These are phyloP conservation scores for Citrus sp. DNA, from an alignment of 345 rosid genomes.

Conservation along the genomic window DNA sequence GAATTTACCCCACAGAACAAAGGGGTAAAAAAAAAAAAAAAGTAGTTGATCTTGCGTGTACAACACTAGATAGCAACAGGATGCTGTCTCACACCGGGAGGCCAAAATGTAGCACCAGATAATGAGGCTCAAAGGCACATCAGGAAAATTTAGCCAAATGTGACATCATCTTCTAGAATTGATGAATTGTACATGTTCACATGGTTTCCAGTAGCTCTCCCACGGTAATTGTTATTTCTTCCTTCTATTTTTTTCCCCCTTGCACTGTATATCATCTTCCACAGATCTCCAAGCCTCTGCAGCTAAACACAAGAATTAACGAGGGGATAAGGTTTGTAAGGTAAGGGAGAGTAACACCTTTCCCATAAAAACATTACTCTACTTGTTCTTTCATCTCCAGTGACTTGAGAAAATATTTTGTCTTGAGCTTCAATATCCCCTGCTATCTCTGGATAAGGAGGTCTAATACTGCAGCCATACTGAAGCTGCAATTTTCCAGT, in stretches of 20 bases:
- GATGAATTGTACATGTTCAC: neutral
- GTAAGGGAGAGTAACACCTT: neutral
- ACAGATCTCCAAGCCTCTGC: neutral
- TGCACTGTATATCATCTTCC: neutral
- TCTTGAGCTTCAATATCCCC: neutral
- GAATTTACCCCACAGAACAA: neutral
- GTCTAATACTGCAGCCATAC: neutral
- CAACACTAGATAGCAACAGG: neutral
- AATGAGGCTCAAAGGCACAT: neutral
- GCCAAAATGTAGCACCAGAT: neutral
- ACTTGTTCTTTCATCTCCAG: no score
- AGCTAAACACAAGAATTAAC: neutral
- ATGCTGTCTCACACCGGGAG: neutral
- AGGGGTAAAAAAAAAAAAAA: neutral
- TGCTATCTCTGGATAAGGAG: neutral
- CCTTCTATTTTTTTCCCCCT: neutral
- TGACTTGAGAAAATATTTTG: neutral
- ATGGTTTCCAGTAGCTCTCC: neutral
- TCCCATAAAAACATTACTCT: neutral
- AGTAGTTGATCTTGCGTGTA: neutral
- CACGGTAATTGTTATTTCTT: neutral
- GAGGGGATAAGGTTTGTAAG: neutral
- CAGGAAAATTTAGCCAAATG: neutral
- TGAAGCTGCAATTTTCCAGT: neutral
- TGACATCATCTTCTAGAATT: neutral